Evolutionary conservation across 371 early-diverging fungal species (phyloP).

Genomic region (Choanephora cucurbitarum): DNA sequence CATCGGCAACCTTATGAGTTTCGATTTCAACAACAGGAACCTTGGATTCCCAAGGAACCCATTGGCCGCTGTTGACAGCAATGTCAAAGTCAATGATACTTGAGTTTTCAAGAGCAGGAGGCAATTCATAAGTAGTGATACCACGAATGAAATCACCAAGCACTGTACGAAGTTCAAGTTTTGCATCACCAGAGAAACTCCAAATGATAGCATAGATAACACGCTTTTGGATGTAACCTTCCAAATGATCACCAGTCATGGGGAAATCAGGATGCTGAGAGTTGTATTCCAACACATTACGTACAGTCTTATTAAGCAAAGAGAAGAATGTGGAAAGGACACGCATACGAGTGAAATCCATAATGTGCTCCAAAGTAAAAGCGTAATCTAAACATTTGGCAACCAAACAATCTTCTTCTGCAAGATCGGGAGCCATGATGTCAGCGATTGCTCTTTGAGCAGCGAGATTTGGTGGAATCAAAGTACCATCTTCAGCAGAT

Average conservation of each 20-base stretch:
- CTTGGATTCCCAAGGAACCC: conserved; percentile 88
- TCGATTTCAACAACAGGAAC: conserved; percentile 97
- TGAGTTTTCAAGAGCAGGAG: conserved; percentile 55
- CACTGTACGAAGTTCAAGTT: conserved; percentile 71
- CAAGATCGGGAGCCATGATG: conserved; percentile 73
- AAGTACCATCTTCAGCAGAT: conserved; percentile 53
- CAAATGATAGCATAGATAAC: conserved; percentile 86
- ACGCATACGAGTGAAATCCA: conserved; percentile 94
- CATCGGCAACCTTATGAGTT: conserved; percentile 89
- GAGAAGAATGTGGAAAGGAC: conserved; percentile 89
- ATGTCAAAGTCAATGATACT: conserved; percentile 95
- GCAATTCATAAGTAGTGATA: conserved; percentile 82
- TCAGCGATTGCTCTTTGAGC: conserved; percentile 79
- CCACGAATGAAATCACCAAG: conserved; percentile 86
- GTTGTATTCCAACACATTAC: conserved; percentile 88
- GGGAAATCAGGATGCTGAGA: conserved; percentile 91
- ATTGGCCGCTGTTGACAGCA: conserved; percentile 76
- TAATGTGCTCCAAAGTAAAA: conserved; percentile 84
- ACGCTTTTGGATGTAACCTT: conserved; percentile 80
- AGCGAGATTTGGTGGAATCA: conserved; percentile 62
- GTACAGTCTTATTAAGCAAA: conserved; percentile 85
- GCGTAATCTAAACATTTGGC: conserved; percentile 74
- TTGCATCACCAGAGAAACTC: conserved; percentile 95
- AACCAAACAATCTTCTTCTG: conserved; percentile 73
- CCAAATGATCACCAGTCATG: conserved; percentile 75